Evolutionary conservation across 1,284 basidiomycete species (phyloP).

Genomic region (Pisolithus thermaeus): DNA sequence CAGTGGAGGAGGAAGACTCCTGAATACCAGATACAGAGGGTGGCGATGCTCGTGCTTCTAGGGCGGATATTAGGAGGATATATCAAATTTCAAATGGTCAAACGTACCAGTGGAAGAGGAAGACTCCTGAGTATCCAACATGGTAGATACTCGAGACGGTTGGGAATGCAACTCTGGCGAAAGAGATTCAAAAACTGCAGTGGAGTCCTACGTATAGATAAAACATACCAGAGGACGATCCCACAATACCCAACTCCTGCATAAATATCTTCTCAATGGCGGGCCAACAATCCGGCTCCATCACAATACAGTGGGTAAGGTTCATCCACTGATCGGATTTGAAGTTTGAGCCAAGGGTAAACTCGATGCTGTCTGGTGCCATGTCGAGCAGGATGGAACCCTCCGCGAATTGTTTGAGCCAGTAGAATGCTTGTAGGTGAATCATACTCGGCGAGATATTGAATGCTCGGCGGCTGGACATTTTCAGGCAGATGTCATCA

Average conservation of each 20-base stretch:
- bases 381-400: background rate
- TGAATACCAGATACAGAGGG: background rate
- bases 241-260: background rate
- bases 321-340: background rate
- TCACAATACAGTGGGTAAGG: background rate
- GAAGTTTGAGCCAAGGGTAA: background rate
- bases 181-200: background rate
- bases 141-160: background rate
- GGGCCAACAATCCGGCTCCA: background rate
- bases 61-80: too few relatives aligned
- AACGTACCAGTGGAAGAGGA: too few relatives aligned
- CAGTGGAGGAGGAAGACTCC: background rate
- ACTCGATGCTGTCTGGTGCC: background rate
- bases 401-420: too few relatives aligned
- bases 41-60: too few relatives aligned
- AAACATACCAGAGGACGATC: background rate
- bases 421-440: too few relatives aligned
- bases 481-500: too few relatives aligned
- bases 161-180: background rate
- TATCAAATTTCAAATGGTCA: background rate
- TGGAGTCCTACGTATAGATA: background rate
- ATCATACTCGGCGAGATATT: too few relatives aligned
- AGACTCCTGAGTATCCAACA: too few relatives aligned
- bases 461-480: too few relatives aligned
- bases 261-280: background rate